These are phyloP conservation scores for Aspergillus bridgeri DNA, from an alignment of 495 filamentous ascomycete genomes.

Conservation along the genomic window DNA sequence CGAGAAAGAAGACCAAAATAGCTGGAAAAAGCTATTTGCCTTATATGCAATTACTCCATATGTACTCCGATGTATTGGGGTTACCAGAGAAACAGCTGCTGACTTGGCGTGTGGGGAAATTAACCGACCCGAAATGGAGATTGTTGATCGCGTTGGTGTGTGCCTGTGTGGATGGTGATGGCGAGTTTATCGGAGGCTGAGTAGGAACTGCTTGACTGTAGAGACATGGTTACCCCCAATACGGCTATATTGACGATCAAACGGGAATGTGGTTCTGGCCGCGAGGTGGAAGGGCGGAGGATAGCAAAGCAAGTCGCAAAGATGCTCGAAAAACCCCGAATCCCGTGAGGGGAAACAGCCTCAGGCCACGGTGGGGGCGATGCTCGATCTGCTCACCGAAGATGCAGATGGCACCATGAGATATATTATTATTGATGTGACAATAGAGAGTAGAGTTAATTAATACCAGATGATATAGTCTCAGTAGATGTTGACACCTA, in stretches of 20 bases:
- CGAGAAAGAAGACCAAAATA: background rate
- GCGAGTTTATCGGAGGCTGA: too few relatives aligned
- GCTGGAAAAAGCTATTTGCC: too few relatives aligned
- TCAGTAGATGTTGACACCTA: background rate
- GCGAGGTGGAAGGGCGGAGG: too few relatives aligned
- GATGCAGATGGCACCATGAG: slow-evolving; percentile 11
- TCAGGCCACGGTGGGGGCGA: slow-evolving; percentile 18
- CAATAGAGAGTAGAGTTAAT: too few relatives aligned
- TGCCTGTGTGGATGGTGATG: too few relatives aligned
- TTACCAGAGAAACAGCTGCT: background rate
- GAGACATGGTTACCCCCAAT: too few relatives aligned
- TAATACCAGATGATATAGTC: background rate
- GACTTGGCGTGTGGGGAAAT: slow-evolving; percentile 35
- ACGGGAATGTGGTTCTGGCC: too few relatives aligned
- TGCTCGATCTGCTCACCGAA: slow-evolving; percentile 37
- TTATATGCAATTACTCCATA: too few relatives aligned
- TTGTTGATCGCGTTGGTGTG: background rate
- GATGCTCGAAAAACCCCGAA: slow-evolving; percentile 31
- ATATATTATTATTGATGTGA: too few relatives aligned
- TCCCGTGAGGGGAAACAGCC: slow-evolving; percentile 34
- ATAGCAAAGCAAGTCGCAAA: background rate
- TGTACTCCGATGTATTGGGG: too few relatives aligned
- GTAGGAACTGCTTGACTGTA: too few relatives aligned
- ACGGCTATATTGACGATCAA: too few relatives aligned
- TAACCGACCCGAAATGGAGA: slow-evolving; percentile 12